phyloP scores from a whole-genome alignment of 768 basidiomycete species.

The Hypholoma fasciculare region DNA sequence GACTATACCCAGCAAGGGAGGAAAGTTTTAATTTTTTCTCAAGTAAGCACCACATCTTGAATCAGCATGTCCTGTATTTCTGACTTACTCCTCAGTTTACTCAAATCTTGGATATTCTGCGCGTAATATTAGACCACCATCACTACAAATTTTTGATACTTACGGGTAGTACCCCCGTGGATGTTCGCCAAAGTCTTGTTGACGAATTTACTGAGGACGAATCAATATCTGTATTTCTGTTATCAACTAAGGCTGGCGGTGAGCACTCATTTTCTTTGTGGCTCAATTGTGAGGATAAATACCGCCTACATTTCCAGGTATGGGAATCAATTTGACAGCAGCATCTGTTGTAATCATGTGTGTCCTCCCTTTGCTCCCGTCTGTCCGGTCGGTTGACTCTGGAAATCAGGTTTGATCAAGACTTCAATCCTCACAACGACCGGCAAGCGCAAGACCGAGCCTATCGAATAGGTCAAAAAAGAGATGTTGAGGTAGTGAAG shows the following conservation, averaged over 20 bases:
- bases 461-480: conserved; percentile 94
- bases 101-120: conserved; percentile 92
- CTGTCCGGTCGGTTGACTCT: not conserved
- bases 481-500: conserved; percentile 93
- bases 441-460: conserved; percentile 97
- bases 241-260: conserved; percentile 91
- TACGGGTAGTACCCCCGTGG: conserved; percentile 93
- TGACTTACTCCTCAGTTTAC: conserved; percentile 65
- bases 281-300: not conserved
- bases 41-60: conserved; percentile 47
- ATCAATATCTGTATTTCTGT: conserved; percentile 83
- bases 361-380: conserved; percentile 19
- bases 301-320: conserved; percentile 38
- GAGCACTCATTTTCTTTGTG: conserved; percentile 7
- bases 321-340: conserved; percentile 96
- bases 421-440: conserved; percentile 98
- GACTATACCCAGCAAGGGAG: conserved; percentile 67
- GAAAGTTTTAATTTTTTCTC: conserved; percentile 92
- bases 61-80: not conserved
- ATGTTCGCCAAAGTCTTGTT: conserved; percentile 88
- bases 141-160: conserved; percentile 77
- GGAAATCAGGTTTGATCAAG: conserved; percentile 82
- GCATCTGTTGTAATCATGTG: conserved; percentile 95
- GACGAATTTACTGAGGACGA: conserved; percentile 94
- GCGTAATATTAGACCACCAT: conserved; percentile 73